Base-by-base conservation (phyloP, 2,329 filamentous ascomycete species). In the Ceratocystis colombiana region DNA sequence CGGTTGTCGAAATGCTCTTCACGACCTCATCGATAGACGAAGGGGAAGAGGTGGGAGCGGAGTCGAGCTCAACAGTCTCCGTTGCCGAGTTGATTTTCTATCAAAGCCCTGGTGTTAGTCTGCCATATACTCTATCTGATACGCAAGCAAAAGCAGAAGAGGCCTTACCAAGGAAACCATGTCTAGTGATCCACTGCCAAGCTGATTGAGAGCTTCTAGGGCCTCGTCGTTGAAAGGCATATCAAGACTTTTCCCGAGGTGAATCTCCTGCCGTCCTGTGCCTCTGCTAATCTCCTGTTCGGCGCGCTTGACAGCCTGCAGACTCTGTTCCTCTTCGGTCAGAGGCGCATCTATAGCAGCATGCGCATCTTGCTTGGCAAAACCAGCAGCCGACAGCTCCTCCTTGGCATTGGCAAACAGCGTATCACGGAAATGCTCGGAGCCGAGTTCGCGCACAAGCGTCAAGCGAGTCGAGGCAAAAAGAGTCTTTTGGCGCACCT, bases 401-500 rank as follows among this genome's bases (percentile, higher is more conserved):
- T 84, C 82, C 28, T 84, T 77, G 50, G 80, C 83, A 0, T 88
- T 93, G 10, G 82, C 84, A 73, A 92, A 90, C 53, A 93, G 79
- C 28, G 84, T 88, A 73, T 92, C 88, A 64, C 86, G 79, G 76
- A 94, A 93, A 71, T 90, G 82, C 74, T 94, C 89, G 65, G 84
- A 83, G 59, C 90, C 89, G 8, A 94, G 79, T 76, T 93, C 88
- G 53, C 89, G 83, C 62, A 87, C 82, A 1, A 94, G 80, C 0
- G 88, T 89, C 71, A 92, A 79, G 8, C 88, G 83, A 33, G 89
- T 92, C 28, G 85, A 84, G 5, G 89, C 89, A 74, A 93, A 92
- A 25, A 94, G 82, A 87, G 90, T 94, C 80, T 94, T 94, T 74
- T 90, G 87, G 48, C 89, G 85, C 66, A 94, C 89, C 33, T 87